Base-by-base conservation (phyloP, 2,329 filamentous ascomycete genomes). In the Tympanopsis confertula region DNA sequence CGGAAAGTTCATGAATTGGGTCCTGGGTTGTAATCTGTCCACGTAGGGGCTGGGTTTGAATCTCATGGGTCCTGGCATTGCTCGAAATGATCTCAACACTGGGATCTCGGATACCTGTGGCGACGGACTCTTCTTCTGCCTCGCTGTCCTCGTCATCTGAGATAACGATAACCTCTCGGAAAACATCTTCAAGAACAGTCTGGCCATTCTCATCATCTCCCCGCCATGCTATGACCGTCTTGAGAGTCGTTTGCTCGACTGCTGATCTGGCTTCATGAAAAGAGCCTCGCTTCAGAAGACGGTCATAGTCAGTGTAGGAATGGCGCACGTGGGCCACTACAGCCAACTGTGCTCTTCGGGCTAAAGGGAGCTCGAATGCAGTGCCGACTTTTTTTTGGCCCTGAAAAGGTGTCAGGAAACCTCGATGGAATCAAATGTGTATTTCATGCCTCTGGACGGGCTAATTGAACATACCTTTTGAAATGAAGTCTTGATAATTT, bases 111-210 rank as follows among this genome's bases (percentile, higher is more conserved):
- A 42, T 33, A 48, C 37, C 35, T 42, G n/a, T 24, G 46, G 7
- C 44, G 19, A 46, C 39, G 5, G 45, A 43, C 20, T 49, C 45
- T 36, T 57, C 59, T 37, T 62, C 54, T 39, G 62, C 61, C 19
- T 52, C 52, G 32, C 63, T 59, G 32, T 73, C 69, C 38, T 77
- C 71, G 45, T 76, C 72, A 48, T 77, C 72, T 38, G 74, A 73
- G 39, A 79, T 69, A 38, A 78, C 68, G 46, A 80, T 77, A 41
- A 77, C 69, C 52, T 80, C 75, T 36, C 71, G 68, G 38, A 79
- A 72, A 20, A 75, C 69, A 45, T 78, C 73, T 49, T 78, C 73
- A 17, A 78, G 58, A 38, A 71, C 70, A 32, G 61, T 59, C 37
- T 59, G 59, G 19, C 62, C 50, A 57, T 52, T 65, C 42, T 71